A percentile compares a stretch with the other conserved stretches of the same genome.
Conservation (phyloP, 169 alveolate genomes). For the Babesia bovis region DNA sequence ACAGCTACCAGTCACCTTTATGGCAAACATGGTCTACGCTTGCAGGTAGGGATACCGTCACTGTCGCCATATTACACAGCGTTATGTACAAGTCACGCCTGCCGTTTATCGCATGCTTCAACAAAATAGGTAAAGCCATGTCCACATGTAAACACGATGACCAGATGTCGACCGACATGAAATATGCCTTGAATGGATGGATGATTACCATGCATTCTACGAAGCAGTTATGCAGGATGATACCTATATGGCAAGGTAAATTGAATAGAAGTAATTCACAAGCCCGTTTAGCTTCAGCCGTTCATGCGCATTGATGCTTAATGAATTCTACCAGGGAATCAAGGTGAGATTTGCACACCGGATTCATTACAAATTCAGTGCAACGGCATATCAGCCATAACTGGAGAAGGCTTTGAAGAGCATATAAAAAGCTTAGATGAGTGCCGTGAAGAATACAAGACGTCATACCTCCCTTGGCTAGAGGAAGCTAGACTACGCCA, state of each 20-base stretch:
- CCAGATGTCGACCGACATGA: constrained; percentile 71
- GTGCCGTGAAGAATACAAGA: constrained; percentile 74
- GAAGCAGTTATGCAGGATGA: constrained; percentile 85
- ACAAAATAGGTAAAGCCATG: constrained; percentile 87
- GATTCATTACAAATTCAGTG: constrained; percentile 46
- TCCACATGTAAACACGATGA: not conserved
- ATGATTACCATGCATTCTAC: constrained; percentile 85
- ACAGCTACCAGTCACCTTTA: constrained; percentile 93
- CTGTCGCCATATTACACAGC: constrained; percentile 47
- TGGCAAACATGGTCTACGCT: constrained; percentile 98
- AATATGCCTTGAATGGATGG: constrained; percentile 89
- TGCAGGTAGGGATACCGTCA: constrained; percentile 68
- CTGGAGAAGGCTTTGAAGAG: constrained; percentile 86
- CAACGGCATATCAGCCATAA: constrained; percentile 83
- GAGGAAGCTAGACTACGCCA: constrained; percentile 43
- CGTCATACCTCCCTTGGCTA: constrained; percentile 64
- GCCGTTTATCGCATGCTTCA: constrained; percentile 91
- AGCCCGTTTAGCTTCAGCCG: constrained; percentile 79
- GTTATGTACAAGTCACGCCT: constrained; percentile 92
- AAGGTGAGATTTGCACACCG: constrained; percentile 36
- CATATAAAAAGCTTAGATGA: constrained; percentile 69
- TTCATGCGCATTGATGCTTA: constrained; percentile 87
- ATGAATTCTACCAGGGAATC: constrained; percentile 85
- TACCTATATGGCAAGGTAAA: constrained; percentile 81
- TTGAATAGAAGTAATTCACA: not conserved